Percentiles rank a stretch among this genome's conserved stretches.
phyloP scores from a whole-genome alignment of 108 stramenopile genomes.

The Nitzschia sp. region DNA sequence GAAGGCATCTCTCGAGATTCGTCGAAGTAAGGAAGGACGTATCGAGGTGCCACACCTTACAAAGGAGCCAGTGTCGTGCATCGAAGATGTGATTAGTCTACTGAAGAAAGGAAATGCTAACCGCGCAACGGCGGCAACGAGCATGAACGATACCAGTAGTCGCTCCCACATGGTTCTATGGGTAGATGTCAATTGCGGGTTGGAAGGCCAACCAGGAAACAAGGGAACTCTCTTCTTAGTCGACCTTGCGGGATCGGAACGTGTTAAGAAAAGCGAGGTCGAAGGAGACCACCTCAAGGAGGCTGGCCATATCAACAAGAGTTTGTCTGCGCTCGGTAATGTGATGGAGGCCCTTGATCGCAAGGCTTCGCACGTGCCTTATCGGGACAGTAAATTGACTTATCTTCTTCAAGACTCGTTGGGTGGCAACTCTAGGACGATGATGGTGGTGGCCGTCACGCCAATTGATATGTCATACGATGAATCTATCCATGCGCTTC shows the following conservation, averaged over 20 bases:
- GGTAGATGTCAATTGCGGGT: conserved; percentile 82
- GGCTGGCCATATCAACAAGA: conserved; percentile 98
- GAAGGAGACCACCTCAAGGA: conserved; percentile 91
- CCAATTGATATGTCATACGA: conserved; percentile 87
- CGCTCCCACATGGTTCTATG: conserved; percentile 96
- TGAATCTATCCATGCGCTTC: conserved; percentile 96
- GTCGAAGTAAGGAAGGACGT: conserved; percentile 68
- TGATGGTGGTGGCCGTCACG: conserved; percentile 96
- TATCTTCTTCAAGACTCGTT: conserved; percentile 94
- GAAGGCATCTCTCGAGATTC: conserved; percentile 77
- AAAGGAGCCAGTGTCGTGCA: conserved; percentile 76
- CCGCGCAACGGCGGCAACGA: conserved; percentile 93
- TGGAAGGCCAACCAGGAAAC: conserved; percentile 64
- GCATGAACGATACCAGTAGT: conserved; percentile 95
- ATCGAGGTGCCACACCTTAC: conserved; percentile 95
- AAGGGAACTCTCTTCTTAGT: conserved; percentile 92
- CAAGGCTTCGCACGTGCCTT: conserved; percentile 91
- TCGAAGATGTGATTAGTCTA: conserved; percentile 82
- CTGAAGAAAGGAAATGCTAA: conserved; percentile 89
- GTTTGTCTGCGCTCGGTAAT: conserved; percentile 95
- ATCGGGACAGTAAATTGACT: conserved; percentile 94
- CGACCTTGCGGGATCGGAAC: conserved; percentile 99
- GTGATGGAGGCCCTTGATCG: conserved; percentile 96
- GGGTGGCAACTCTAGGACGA: conserved; percentile 95
- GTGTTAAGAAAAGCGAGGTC: conserved; percentile 95